These are phyloP conservation scores for Neoboletus brunneissimus DNA, from an alignment of 768 basidiomycete genomes.

Conservation along the genomic window DNA sequence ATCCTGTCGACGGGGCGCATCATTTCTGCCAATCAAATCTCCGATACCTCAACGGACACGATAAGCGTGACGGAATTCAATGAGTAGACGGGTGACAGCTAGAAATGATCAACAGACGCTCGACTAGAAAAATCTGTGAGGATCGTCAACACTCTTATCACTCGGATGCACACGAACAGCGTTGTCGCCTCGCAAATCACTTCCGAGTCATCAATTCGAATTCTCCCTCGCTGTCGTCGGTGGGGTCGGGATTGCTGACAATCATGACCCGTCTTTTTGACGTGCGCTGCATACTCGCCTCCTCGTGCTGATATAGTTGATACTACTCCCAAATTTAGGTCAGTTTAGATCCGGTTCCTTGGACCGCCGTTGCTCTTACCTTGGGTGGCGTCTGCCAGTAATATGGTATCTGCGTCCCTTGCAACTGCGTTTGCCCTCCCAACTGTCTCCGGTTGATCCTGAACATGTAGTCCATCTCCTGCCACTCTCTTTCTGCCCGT, in stretches of 20 bases:
- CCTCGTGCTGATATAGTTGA: conserved; percentile 13
- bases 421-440: conserved; percentile 7
- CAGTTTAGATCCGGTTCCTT: conserved; percentile 2
- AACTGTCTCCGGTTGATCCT: conserved; percentile 12
- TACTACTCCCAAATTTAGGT: conserved; percentile 9
- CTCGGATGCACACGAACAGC: not conserved
- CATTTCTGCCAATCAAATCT: not conserved
- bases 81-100: not conserved
- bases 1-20: not conserved
- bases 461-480: conserved; percentile 26
- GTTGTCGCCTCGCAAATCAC: conserved; percentile 3
- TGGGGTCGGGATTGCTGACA: conserved; percentile 29
- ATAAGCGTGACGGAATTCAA: not conserved
- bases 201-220: conserved; percentile 14
- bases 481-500: conserved; percentile 24
- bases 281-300: conserved; percentile 15
- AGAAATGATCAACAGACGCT: not conserved
- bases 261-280: conserved; percentile 29
- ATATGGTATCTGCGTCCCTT: not conserved
- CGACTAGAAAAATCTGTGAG: not conserved
- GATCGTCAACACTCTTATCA: not conserved
- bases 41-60: not conserved
- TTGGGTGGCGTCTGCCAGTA: conserved; percentile 15
- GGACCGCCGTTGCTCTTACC: conserved; percentile 12
- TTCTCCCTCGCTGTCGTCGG: conserved; percentile 29